Conservation (phyloP, 2,329 filamentous ascomycete species). For the Coniochaeta sp. region DNA sequence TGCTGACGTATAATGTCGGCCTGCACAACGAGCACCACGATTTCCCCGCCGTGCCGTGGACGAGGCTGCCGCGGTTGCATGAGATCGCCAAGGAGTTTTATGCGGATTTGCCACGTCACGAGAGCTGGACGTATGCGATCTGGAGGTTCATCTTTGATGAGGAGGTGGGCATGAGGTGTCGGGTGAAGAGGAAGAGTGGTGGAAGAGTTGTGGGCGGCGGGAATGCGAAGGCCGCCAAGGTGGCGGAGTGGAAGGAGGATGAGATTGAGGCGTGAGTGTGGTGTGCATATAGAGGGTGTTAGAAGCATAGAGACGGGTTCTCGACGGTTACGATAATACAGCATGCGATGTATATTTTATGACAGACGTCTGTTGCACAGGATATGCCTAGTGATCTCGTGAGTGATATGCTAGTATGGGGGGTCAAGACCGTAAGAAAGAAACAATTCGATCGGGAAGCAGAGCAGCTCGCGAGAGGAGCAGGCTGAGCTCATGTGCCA, state of each 20-base stretch:
- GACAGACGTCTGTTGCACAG: no score
- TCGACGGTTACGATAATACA: no score
- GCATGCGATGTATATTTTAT: no score
- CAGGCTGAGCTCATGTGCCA: no score
- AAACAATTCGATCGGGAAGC: no score
- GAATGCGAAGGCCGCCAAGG: conserved; percentile 26
- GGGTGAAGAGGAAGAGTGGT: conserved; percentile 86
- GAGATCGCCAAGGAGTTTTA: conserved; percentile 88
- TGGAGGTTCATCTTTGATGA: conserved; percentile 94
- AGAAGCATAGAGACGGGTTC: no score
- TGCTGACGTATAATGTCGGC: conserved; percentile 94
- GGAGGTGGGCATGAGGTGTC: conserved; percentile 81
- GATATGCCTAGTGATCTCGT: no score
- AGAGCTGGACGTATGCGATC: conserved; percentile 87
- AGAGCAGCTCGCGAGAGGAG: no score
- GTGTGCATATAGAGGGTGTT: not conserved
- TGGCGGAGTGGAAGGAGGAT: conserved; percentile 55
- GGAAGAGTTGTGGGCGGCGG: conserved; percentile 50
- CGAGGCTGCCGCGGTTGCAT: conserved; percentile 68
- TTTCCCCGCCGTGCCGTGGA: conserved; percentile 96
- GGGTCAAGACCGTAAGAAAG: no score
- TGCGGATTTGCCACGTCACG: conserved; percentile 74
- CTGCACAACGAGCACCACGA: conserved; percentile 99
- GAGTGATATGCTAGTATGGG: no score
- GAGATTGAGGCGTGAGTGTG: conserved; percentile 60